Evolutionary conservation across 495 filamentous ascomycete genomes (phyloP).

Genomic region (Pseudomonodictys pantanalensis): DNA sequence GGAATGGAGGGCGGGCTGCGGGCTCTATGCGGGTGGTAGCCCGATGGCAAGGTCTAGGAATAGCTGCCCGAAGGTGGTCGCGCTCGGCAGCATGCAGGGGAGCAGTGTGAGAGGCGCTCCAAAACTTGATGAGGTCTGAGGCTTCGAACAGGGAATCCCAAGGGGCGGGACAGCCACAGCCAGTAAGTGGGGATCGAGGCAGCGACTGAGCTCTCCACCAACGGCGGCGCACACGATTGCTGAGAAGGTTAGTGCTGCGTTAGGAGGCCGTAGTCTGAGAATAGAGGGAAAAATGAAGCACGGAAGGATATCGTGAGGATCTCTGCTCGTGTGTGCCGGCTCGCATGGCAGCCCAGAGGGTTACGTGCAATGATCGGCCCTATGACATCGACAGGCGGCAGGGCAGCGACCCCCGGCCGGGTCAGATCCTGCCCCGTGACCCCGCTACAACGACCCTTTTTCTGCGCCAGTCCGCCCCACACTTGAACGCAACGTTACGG

Average conservation of each 20-base stretch:
- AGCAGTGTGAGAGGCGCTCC: background rate
- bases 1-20: background rate
- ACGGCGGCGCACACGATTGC: background rate
- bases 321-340: background rate
- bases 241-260: background rate
- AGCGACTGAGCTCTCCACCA: background rate
- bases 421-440: background rate
- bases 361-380: background rate
- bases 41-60: background rate
- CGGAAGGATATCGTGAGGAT: background rate
- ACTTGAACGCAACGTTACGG: too few species aligned
- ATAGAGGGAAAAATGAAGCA: background rate
- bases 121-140: slow-evolving; percentile 4
- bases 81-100: background rate
- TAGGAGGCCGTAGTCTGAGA: background rate
- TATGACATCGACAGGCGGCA: slow-evolving; percentile 14
- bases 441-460: too few species aligned
- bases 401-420: background rate
- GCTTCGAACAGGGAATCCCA: slow-evolving; percentile 1
- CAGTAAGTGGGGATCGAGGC: background rate
- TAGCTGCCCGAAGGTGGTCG: background rate
- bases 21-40: background rate
- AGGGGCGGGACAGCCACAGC: background rate
- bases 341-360: background rate
- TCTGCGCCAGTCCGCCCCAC: background rate